These are phyloP conservation scores for Coemansia asiatica DNA, from an alignment of 192 early-diverging fungal genomes.

Conservation along the genomic window DNA sequence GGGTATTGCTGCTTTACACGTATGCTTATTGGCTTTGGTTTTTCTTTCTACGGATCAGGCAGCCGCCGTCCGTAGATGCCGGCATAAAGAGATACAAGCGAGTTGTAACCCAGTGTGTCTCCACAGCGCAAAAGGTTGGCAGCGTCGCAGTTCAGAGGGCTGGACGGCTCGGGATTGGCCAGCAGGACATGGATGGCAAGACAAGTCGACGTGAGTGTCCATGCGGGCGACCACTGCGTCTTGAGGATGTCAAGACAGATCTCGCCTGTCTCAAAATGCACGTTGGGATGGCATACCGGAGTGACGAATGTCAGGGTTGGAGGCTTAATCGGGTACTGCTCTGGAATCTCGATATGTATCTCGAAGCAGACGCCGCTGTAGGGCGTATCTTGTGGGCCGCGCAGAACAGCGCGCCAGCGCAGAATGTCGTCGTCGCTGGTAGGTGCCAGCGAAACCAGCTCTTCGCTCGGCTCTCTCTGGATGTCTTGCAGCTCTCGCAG, in stretches of 20 bases:
- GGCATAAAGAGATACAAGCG: conserved; percentile 84
- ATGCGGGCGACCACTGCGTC: conserved; percentile 91
- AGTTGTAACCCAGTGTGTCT: conserved; percentile 83
- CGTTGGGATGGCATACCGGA: conserved; percentile 93
- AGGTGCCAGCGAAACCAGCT: conserved; percentile 38
- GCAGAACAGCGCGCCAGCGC: conserved; percentile 53
- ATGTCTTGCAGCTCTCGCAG: conserved; percentile 61
- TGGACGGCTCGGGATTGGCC: conserved; percentile 83
- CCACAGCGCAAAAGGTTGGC: conserved; percentile 89
- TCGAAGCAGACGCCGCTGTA: conserved; percentile 76
- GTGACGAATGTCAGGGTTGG: conserved; percentile 75
- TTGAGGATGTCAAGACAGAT: conserved; percentile 97
- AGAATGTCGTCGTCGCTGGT: conserved; percentile 46
- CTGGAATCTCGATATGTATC: conserved; percentile 73
- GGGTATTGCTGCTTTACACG: no score
- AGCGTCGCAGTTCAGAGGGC: conserved; percentile 93
- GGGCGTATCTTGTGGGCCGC: conserved; percentile 50
- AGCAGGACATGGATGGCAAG: conserved; percentile 82
- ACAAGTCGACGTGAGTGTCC: conserved; percentile 86
- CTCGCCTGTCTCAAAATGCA: conserved; percentile 93
- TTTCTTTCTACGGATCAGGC: background rate
- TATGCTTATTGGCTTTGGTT: no score
- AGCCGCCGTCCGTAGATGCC: conserved; percentile 61
- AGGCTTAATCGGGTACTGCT: conserved; percentile 70
- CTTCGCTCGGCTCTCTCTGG: conserved; percentile 25